phyloP scores from a whole-genome alignment of 768 basidiomycete species.

The Termitomyces sp. region DNA sequence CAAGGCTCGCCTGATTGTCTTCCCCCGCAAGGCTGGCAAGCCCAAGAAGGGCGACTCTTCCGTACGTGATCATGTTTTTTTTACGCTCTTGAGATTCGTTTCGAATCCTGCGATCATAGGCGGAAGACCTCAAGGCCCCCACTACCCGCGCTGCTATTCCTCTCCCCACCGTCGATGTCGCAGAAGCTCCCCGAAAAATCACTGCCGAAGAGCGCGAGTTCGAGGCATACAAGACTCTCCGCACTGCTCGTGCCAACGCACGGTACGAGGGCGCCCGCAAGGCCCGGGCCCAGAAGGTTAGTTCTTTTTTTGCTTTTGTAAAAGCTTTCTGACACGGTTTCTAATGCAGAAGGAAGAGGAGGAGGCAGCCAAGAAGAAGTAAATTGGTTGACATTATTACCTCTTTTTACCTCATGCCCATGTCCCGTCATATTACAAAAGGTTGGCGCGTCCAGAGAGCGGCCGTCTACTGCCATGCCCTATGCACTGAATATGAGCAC shows the following conservation, averaged over 20 bases:
- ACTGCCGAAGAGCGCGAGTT: constrained; percentile 87
- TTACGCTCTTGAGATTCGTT: not conserved
- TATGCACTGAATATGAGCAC: constrained; percentile 37
- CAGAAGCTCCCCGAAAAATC: constrained; percentile 91
- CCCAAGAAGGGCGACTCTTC: constrained; percentile 94
- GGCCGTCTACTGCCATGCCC: constrained; percentile 33
- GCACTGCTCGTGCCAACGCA: constrained; percentile 75
- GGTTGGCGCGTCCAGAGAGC: constrained; percentile 25
- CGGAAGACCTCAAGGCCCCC: constrained; percentile 75
- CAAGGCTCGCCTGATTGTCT: constrained; percentile 90
- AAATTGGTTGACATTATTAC: constrained; percentile 33
- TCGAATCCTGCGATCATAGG: constrained; percentile 42
- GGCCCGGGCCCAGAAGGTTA: constrained; percentile 79
- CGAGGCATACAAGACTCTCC: constrained; percentile 87
- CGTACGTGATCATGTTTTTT: constrained; percentile 46
- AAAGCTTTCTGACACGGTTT: constrained; percentile 15
- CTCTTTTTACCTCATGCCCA: constrained; percentile 27
- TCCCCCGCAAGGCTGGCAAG: constrained; percentile 94
- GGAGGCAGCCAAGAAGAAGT: constrained; percentile 91
- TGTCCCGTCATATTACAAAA: constrained; percentile 35
- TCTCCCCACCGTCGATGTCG: constrained; percentile 63
- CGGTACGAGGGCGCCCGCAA: constrained; percentile 89
- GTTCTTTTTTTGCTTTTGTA: constrained; percentile 23
- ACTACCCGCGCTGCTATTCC: constrained; percentile 69
- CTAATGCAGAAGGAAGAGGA: constrained; percentile 77